Base-by-base conservation (phyloP, 2,329 filamentous ascomycete species). In the Trichoderma sp. region DNA sequence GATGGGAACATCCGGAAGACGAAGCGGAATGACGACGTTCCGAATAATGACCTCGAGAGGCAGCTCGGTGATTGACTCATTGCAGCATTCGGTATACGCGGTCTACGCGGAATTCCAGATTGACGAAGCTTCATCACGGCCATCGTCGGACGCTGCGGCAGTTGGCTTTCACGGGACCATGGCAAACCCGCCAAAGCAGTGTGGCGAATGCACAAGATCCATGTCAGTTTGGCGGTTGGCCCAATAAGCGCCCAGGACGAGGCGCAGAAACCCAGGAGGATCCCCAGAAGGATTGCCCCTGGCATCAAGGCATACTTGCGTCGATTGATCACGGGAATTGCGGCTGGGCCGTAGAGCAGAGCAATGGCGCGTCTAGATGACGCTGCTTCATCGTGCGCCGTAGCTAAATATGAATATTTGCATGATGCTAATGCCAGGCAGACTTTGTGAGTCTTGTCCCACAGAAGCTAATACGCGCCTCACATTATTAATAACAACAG, bases 231-330 rank as follows among this genome's bases (percentile, higher is more conserved):
- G 57, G 57, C 66, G 57, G 66, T 69, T 69, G 66, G 66, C 66
- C 66, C 66, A 69, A 69, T 69, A 69, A 69, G 66, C 66, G 66
- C 66, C 57, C n/a, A n/a, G 28, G 57, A 69, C 66, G 66, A 69
- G 66, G 66, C 57, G 66, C 66, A 69, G 66, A 61, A 20, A 50
- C n/a, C 47, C 57, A 69, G 66, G 66, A 69, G 66, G 66, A 69
- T 69, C 66, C 28, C 20, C 59, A n/a, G 66, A 69, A 69, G 66
- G 66, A 69, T 69, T 69, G 13, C 66, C 66, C 66, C 66, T 69
- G 66, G 66, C 66, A 69, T 69, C 66, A 69, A 69, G 66, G 66
- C 66, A 69, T 69, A 69, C 57, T 69, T 47, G n/a, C 15, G 30
- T 26, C 39, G 55, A 53, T 62, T 61, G 66, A 50, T 69, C 66